Percentiles rank a stretch among this genome's conserved stretches.
Conservation (phyloP, 2,329 filamentous ascomycete species). For the Fragosphaeria purpurea region DNA sequence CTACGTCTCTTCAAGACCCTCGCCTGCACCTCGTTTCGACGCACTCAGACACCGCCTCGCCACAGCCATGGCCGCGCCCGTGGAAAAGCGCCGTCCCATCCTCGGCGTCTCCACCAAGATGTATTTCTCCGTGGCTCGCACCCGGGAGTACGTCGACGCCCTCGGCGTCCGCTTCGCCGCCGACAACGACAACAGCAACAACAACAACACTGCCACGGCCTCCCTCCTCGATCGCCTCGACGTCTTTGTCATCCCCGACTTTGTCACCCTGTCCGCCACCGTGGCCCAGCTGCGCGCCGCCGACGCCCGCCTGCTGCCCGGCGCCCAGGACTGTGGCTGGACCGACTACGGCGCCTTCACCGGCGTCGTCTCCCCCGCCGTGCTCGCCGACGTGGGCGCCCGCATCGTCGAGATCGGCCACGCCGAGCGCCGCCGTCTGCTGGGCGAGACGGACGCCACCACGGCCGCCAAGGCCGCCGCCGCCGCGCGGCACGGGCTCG, state of each 20-base stretch:
- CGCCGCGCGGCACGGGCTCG: slow-evolving; percentile 56
- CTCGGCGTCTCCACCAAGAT: slow-evolving; percentile 69
- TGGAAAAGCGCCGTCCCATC: slow-evolving; percentile 42
- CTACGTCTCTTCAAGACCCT: no score
- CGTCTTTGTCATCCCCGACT: slow-evolving; percentile 71
- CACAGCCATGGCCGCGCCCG: background rate
- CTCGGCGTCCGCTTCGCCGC: slow-evolving; percentile 35
- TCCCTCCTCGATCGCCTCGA: slow-evolving; percentile 41
- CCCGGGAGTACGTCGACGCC: slow-evolving; percentile 42
- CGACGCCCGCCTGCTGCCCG: slow-evolving; percentile 46
- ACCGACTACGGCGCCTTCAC: slow-evolving; percentile 65
- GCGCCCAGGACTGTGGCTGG: slow-evolving; percentile 67
- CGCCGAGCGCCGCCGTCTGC: slow-evolving; percentile 63
- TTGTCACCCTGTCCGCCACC: slow-evolving; percentile 53
- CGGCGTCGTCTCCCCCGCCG: slow-evolving; percentile 62
- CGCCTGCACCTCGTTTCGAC: no score
- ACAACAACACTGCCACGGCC: background rate
- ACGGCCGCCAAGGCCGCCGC: slow-evolving; percentile 62
- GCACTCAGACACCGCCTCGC: background rate
- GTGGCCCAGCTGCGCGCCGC: slow-evolving; percentile 35
- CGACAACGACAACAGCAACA: background rate
- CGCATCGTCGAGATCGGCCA: slow-evolving; percentile 70
- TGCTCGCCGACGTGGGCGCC: slow-evolving; percentile 58
- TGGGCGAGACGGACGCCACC: slow-evolving; percentile 62
- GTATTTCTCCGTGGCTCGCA: slow-evolving; percentile 63